These are phyloP conservation scores for Tolypocladium ophioglossoides DNA, from an alignment of 2,329 filamentous ascomycete genomes.

Conservation along the genomic window DNA sequence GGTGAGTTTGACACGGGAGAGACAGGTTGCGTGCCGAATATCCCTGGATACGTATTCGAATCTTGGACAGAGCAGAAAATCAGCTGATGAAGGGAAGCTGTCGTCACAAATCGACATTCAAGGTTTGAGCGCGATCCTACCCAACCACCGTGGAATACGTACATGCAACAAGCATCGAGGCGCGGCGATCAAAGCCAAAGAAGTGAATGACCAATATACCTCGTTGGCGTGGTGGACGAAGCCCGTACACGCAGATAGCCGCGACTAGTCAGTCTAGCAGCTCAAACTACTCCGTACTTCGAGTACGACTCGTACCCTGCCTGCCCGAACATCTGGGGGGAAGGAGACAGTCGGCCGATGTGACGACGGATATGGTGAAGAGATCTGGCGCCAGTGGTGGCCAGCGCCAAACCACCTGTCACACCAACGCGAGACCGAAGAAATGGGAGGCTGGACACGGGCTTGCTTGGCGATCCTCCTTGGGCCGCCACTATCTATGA, in stretches of 20 bases:
- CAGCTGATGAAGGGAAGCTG: constrained; percentile 1
- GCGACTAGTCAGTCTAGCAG: no score
- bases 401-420: background rate
- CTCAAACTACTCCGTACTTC: no score
- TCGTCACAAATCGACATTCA: background rate
- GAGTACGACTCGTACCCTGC: no score
- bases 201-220: background rate
- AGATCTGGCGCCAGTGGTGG: background rate
- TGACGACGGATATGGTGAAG: background rate
- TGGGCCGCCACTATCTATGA: constrained; percentile 5
- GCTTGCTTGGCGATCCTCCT: constrained; percentile 3
- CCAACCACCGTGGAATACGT: constrained; percentile 1
- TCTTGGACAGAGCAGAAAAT: background rate
- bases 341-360: background rate
- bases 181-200: background rate
- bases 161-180: background rate
- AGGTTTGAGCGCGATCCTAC: constrained; percentile 1
- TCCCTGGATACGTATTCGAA: background rate
- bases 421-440: background rate
- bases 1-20: background rate
- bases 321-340: background rate
- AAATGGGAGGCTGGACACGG: background rate
- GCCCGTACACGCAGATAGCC: background rate
- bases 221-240: background rate
- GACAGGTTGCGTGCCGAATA: background rate